Conservation (phyloP, 2,329 filamentous ascomycete species). For the Colletotrichum phormii region DNA sequence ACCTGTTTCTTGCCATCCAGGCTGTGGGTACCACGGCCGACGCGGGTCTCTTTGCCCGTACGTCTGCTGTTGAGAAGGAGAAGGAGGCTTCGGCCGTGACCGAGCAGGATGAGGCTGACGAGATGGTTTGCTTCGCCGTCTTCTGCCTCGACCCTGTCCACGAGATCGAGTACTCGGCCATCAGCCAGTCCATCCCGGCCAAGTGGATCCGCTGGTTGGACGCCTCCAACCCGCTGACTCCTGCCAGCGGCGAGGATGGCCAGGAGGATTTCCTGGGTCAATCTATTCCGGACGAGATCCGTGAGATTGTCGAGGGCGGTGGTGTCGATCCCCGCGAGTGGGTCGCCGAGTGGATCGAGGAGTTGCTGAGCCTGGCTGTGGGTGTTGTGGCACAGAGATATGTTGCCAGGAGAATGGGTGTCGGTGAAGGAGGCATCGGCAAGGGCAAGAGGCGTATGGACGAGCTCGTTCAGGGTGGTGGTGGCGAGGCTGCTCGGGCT, state of each 20-base stretch:
- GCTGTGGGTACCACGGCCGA: slow-evolving; percentile 77
- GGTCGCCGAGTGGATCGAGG: slow-evolving; percentile 98
- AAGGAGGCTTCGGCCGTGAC: slow-evolving; percentile 65
- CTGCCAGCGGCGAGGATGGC: slow-evolving; percentile 62
- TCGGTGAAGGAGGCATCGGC: slow-evolving; percentile 80
- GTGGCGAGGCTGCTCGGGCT: slow-evolving; percentile 36
- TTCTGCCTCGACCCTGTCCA: slow-evolving; percentile 91
- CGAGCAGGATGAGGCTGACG: slow-evolving; percentile 65
- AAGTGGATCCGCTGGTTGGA: slow-evolving; percentile 95
- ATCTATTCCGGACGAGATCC: slow-evolving; percentile 82
- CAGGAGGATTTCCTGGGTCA: slow-evolving; percentile 45
- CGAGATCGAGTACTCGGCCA: slow-evolving; percentile 84
- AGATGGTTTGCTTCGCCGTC: slow-evolving; percentile 78
- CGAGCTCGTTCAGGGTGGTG: slow-evolving; percentile 61
- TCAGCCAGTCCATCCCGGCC: slow-evolving; percentile 85
- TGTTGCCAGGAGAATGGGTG: slow-evolving; percentile 94
- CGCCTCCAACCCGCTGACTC: slow-evolving; percentile 70
- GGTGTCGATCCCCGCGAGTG: slow-evolving; percentile 94
- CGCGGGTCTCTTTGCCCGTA: slow-evolving; percentile 74
- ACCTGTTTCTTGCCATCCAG: slow-evolving; percentile 96
- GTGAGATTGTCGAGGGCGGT: slow-evolving; percentile 80
- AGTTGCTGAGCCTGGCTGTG: slow-evolving; percentile 80
- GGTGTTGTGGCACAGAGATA: slow-evolving; percentile 95
- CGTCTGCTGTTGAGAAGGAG: slow-evolving; percentile 64
- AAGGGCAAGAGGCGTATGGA: slow-evolving; percentile 72